Base-by-base conservation (phyloP, 1,284 basidiomycete genomes). In the Melampsora larici-populina region DNA sequence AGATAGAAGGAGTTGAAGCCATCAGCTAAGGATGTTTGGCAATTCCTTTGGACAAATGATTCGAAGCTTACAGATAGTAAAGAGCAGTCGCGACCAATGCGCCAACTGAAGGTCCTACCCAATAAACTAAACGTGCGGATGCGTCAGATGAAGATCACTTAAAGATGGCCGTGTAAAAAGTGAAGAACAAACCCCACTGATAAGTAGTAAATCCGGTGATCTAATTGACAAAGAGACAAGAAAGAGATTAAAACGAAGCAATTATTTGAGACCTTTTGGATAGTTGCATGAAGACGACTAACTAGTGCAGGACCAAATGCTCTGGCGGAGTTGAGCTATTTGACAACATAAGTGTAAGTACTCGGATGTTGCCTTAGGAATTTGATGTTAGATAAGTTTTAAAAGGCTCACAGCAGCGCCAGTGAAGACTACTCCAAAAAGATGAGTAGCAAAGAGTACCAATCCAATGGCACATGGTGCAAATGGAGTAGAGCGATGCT, bases 391-490 rank as follows among this genome's bases (percentile, higher is more conserved):
- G 9, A 64, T 26, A 31, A 64, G 6, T 64, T 24, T 36, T 13
- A 21, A 26, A 13, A n/a, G 31, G 31, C 62, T 18, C 62, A 64
- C 62, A 18, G 62, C 62, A 24, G 62, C 62, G 2, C 62, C 62
- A 31, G 62, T 64, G 31, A 29, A 64, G 21, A 64, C 29, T 18
- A 64, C 62, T 6, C 62, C 62, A n/a, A 64, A 64, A 18, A 64
- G 29, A 64, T 64, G 62, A 29, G n/a, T 31, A 36, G 62, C 62
- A 64, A 64, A 64, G 31, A 64, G 62, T 18, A 64, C 62, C 18
- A 64, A 36, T 21, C 62, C 62, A 4, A 64, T 64, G 18, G 62
- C 62, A 31, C 21, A 24, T 24, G 62, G 62, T 29, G 62, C 62
- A 36, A 64, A 64, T 24, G 62, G 62, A 18, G 62, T 64, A 18